Conservation (phyloP, 345 rosid genomes). For the Anastatica hierochuntica region DNA sequence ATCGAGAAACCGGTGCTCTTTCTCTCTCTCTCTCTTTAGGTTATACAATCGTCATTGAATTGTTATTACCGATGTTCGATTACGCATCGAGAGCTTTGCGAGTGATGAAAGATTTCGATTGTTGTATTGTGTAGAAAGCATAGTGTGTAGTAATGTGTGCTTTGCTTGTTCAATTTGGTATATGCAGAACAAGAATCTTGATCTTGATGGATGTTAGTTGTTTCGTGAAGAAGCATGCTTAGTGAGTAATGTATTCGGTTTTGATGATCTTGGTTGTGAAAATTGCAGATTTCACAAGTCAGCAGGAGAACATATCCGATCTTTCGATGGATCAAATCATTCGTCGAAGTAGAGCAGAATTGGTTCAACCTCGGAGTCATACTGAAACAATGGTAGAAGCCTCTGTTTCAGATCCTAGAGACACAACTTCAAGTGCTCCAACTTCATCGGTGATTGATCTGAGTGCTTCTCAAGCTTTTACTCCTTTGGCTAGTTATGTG, state of each 20-base stretch:
- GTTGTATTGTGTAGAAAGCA: too few relatives aligned
- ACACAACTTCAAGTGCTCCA: slow-evolving; percentile 26
- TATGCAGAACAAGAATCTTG: background rate
- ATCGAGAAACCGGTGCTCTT: slow-evolving; percentile 25
- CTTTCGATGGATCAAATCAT: slow-evolving; percentile 16
- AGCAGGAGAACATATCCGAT: slow-evolving; percentile 12
- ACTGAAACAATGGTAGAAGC: slow-evolving; percentile 13
- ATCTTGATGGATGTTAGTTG: background rate
- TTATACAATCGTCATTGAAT: background rate
- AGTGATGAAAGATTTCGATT: background rate
- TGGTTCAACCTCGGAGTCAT: background rate
- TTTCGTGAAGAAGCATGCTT: background rate
- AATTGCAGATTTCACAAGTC: slow-evolving; percentile 32
- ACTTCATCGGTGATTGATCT: slow-evolving; percentile 21
- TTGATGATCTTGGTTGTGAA: slow-evolving; percentile 10
- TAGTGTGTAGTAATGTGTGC: background rate
- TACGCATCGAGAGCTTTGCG: too few relatives aligned
- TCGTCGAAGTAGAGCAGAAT: slow-evolving; percentile 17
- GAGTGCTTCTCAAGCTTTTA: slow-evolving; percentile 17
- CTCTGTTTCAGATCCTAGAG: slow-evolving; percentile 17
- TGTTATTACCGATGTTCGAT: too few relatives aligned
- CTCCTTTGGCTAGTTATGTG: slow-evolving; percentile 12
- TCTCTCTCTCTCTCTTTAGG: background rate
- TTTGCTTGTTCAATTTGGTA: background rate
- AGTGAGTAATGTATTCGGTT: background rate